Evolutionary conservation across 2,329 filamentous ascomycete genomes (phyloP).

Genomic region (Epichloe aotearoae): DNA sequence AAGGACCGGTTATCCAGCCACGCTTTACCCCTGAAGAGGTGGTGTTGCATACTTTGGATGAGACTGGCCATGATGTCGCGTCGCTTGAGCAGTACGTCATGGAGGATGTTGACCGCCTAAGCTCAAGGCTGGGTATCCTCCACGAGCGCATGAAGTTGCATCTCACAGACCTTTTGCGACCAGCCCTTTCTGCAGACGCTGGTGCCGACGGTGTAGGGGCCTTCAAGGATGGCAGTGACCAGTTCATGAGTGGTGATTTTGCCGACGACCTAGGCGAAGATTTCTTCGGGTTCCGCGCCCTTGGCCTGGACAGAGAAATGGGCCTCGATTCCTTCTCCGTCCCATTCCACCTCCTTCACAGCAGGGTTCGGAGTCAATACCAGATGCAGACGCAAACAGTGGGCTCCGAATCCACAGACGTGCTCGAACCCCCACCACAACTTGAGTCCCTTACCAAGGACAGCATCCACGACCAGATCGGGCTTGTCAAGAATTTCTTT

Average conservation of each 20-base stretch:
- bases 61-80: conserved; percentile 73
- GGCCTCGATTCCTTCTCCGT: conserved; percentile 80
- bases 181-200: conserved; percentile 62
- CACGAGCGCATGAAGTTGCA: conserved; percentile 93
- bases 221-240: conserved; percentile 93
- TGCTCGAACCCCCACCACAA: conserved; percentile 58
- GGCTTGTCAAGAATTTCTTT: conserved; percentile 84
- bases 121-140: conserved; percentile 64
- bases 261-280: conserved; percentile 96
- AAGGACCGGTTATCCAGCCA: conserved; percentile 37
- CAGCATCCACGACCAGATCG: conserved; percentile 67
- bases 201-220: conserved; percentile 75
- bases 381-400: conserved; percentile 60
- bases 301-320: conserved; percentile 84
- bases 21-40: conserved; percentile 76
- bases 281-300: conserved; percentile 95
- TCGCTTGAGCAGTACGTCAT: conserved; percentile 75
- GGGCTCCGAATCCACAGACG: conserved; percentile 40
- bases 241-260: conserved; percentile 93
- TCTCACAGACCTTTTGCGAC: conserved; percentile 90
- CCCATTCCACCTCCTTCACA: conserved; percentile 85
- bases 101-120: conserved; percentile 82
- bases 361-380: conserved; percentile 73
- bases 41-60: conserved; percentile 70
- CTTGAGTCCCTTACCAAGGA: conserved; percentile 70